Evolutionary conservation across 2,329 filamentous ascomycete species (phyloP).

Genomic region (Colletotrichum truncatum): DNA sequence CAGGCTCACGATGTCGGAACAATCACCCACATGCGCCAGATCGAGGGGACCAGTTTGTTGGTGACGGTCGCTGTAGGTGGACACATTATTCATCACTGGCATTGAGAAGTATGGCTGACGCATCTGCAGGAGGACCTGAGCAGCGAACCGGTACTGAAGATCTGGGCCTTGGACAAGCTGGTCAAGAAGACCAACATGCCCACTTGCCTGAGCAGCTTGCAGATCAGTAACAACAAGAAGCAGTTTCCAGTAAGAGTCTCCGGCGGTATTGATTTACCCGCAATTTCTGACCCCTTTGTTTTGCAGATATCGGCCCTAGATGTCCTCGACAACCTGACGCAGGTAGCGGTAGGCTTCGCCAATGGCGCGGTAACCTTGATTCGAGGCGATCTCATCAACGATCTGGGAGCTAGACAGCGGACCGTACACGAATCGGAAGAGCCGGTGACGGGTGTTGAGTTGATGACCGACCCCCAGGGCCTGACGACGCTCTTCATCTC

Average conservation of each 20-base stretch:
- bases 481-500: slow-evolving; percentile 88
- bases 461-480: slow-evolving; percentile 64
- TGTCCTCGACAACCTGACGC: slow-evolving; percentile 86
- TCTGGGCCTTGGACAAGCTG: slow-evolving; percentile 95
- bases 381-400: slow-evolving; percentile 92
- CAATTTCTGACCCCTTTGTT: not conserved
- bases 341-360: slow-evolving; percentile 94
- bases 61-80: slow-evolving; percentile 75
- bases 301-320: slow-evolving; percentile 84
- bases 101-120: not conserved
- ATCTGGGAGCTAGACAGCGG: slow-evolving; percentile 91
- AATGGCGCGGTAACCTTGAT: slow-evolving; percentile 96
- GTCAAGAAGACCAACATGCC: slow-evolving; percentile 94
- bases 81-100: not conserved
- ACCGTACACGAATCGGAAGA: slow-evolving; percentile 98
- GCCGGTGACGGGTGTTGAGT: slow-evolving; percentile 90
- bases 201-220: slow-evolving; percentile 85
- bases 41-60: slow-evolving; percentile 85
- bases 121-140: slow-evolving; percentile 78
- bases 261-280: not conserved
- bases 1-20: slow-evolving; percentile 82
- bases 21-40: slow-evolving; percentile 91
- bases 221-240: slow-evolving; percentile 88
- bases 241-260: slow-evolving; percentile 79
- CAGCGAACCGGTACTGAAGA: slow-evolving; percentile 88